Conservation (phyloP, 192 early-diverging fungal species). For the Allomyces javanicus region DNA sequence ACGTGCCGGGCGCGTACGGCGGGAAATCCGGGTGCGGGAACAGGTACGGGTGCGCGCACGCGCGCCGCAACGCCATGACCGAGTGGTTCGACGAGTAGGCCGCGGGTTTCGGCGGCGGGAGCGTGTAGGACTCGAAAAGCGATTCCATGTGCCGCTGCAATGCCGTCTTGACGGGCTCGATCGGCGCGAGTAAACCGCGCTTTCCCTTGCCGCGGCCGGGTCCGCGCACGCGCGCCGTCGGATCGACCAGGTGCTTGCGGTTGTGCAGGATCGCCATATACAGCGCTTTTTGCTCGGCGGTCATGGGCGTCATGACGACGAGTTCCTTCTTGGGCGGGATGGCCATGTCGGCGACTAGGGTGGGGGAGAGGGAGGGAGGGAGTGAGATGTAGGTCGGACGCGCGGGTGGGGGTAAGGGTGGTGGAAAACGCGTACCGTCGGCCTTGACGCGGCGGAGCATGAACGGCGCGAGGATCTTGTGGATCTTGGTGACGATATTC, state of each 20-base stretch:
- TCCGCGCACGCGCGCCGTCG: no score
- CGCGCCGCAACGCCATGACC: slow-evolving; percentile 82
- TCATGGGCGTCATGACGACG: not conserved
- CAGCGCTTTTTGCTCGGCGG: not conserved
- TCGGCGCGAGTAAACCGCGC: no score
- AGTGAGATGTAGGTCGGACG: not conserved
- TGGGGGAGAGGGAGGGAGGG: not conserved
- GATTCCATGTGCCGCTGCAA: not conserved
- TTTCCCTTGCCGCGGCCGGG: no score
- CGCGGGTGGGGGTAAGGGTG: no score
- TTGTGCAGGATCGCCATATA: not conserved
- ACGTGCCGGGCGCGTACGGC: slow-evolving; percentile 34
- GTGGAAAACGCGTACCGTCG: slow-evolving; percentile 31
- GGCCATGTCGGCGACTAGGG: not conserved
- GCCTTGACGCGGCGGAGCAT: slow-evolving; percentile 75
- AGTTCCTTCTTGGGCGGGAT: not conserved
- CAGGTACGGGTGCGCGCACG: slow-evolving; percentile 91
- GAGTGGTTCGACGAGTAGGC: not conserved
- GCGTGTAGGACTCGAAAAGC: not conserved
- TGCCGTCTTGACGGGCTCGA: not conserved
- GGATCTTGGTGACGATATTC: slow-evolving; percentile 57
- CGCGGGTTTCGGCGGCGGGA: not conserved
- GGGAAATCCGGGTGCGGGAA: slow-evolving; percentile 46
- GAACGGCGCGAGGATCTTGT: slow-evolving; percentile 79
- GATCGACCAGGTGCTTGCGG: no score